Percentiles rank a stretch among this genome's conserved stretches.
phyloP scores from a whole-genome alignment of 495 filamentous ascomycete species.

The Tuber magnatum region DNA sequence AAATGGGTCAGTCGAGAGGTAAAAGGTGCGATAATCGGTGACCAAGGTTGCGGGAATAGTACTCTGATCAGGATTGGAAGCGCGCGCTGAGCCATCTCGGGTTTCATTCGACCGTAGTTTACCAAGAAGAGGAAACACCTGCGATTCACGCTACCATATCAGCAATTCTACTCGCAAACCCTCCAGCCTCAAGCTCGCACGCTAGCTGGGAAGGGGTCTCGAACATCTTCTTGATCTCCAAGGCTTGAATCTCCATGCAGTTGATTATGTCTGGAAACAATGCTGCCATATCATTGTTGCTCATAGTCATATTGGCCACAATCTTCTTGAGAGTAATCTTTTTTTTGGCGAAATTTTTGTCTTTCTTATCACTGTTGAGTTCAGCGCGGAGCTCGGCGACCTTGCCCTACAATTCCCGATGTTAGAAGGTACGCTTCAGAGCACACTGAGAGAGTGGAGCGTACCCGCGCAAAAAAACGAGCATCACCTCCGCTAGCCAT shows the following conservation, averaged over 20 bases:
- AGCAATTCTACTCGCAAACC: conserved; percentile 28
- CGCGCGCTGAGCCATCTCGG: conserved; percentile 88
- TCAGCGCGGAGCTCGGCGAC: conserved; percentile 94
- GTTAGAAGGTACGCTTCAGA: neutral
- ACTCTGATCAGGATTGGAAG: conserved; percentile 79
- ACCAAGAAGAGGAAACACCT: conserved; percentile 98
- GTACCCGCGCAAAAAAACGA: conserved; percentile 97
- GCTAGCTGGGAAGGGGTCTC: conserved; percentile 30
- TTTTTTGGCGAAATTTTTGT: conserved; percentile 94
- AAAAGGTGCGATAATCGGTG: conserved; percentile 1
- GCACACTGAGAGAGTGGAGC: conserved; percentile 5
- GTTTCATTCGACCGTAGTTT: conserved; percentile 91
- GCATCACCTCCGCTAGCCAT: conserved; percentile 84
- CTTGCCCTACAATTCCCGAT: conserved; percentile 66
- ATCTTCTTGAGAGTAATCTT: conserved; percentile 99
- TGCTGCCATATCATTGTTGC: conserved; percentile 99
- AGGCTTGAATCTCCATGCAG: conserved; percentile 85
- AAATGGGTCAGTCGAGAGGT: conserved; percentile 12
- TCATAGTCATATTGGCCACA: conserved; percentile 99
- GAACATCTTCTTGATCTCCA: conserved; percentile 99
- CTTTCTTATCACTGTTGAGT: conserved; percentile 91
- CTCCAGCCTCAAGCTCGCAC: neutral
- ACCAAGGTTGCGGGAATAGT: conserved; percentile 36
- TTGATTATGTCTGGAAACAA: conserved; percentile 90
- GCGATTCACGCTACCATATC: conserved; percentile 12